These are phyloP conservation scores for Talaromyces piceae DNA, from an alignment of 2,329 filamentous ascomycete species.

Conservation along the genomic window DNA sequence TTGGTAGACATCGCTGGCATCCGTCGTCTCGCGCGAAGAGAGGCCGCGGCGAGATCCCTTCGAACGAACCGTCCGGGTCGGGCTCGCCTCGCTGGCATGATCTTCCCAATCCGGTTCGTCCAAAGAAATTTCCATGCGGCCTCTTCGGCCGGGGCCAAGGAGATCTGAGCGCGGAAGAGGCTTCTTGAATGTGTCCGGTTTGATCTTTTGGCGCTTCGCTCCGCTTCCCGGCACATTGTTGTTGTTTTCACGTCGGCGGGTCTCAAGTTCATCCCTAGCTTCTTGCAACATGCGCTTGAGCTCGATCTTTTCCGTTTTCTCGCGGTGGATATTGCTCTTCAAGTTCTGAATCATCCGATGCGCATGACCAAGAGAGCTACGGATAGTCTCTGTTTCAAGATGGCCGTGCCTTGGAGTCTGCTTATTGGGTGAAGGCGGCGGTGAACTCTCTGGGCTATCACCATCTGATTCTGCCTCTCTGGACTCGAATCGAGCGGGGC, in stretches of 20 bases:
- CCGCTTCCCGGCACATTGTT: slow-evolving; percentile 36
- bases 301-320: slow-evolving; percentile 98
- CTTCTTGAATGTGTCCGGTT: slow-evolving; percentile 68
- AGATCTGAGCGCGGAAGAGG: slow-evolving; percentile 58
- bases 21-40: slow-evolving; percentile 25
- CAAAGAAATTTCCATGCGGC: slow-evolving; percentile 65
- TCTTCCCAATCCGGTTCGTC: slow-evolving; percentile 92
- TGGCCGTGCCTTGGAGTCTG: slow-evolving; percentile 82
- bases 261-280: slow-evolving; percentile 80
- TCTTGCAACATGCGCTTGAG: slow-evolving; percentile 93
- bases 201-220: slow-evolving; percentile 53
- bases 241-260: slow-evolving; percentile 51
- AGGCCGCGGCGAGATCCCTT: slow-evolving; percentile 15
- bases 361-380: slow-evolving; percentile 87
- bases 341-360: slow-evolving; percentile 95
- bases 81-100: slow-evolving; percentile 54
- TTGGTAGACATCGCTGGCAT: slow-evolving; percentile 64
- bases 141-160: slow-evolving; percentile 66
- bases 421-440: slow-evolving; percentile 83
- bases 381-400: slow-evolving; percentile 91
- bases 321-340: slow-evolving; percentile 88
- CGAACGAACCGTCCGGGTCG: slow-evolving; percentile 40
- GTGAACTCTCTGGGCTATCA: slow-evolving; percentile 79
- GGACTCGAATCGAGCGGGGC: slow-evolving; percentile 54
- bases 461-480: slow-evolving; percentile 60